Base-by-base conservation (phyloP, 345 rosid genomes). In the Melaleuca quinquenervia region DNA sequence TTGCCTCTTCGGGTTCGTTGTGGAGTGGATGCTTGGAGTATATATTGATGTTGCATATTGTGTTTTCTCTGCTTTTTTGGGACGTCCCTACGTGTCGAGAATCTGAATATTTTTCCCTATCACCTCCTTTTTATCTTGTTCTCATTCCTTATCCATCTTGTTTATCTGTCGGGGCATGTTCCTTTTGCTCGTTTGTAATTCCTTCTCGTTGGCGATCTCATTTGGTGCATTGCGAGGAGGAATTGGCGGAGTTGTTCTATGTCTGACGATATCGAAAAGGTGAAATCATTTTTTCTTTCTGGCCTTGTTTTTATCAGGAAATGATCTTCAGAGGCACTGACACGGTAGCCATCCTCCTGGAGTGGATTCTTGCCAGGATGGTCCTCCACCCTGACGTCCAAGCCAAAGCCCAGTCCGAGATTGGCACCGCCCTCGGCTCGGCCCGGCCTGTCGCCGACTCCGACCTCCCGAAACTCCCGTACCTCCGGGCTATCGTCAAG, bases 261-360 rank as follows among this genome's bases (percentile, higher is more conserved):
- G 48, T 21, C 36, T 11, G 26, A 36, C 9, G 45, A 32, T 18
- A 32, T 22, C 45, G 24, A 2, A 36, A 16, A 36, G 14, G 41
- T 64, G 22, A 32, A 50, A 8, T 62, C 21, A 3, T 50, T 27
- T 52, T 41, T 29, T 13, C 3, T 74, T 5, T 13, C 9, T 1
- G n/a, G 29, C 7, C n/a, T 8, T 41, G 45, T 16, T 3, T 50
- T 48, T 64, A 52, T 18, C 91, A 92, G 96, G 94, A 94, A 84
- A 94, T 93, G 95, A 92, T 93, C 84, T 93, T 93, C 51, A 89
- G 95, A 82, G 96, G 96, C 7, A 91, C 94, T 3, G 95, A 93
- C 82, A 94, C 95, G 2, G 94, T 93, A 41, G 95, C 94, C 32
- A 91, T 94, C 51, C 87, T 94, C 1, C 85, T 92, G 0, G 96